Evolutionary conservation across 305 asterid species (phyloP).

Genomic region (Euphrasia arctica): DNA sequence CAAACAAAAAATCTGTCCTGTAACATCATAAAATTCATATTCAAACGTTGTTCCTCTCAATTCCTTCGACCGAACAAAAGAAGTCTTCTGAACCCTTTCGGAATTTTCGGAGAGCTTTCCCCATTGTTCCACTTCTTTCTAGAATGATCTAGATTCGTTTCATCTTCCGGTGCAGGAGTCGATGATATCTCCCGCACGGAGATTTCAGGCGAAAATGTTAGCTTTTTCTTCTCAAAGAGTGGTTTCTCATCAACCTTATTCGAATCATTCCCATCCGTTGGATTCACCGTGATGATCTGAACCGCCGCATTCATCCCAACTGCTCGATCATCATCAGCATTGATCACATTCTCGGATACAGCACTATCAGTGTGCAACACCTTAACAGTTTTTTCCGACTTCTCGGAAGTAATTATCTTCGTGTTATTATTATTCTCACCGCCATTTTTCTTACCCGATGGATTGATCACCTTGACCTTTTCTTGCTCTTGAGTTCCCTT

Average conservation of each 20-base stretch:
- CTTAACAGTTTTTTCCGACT: constrained; percentile 29
- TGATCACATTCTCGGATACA: constrained; percentile 22
- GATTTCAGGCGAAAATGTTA: constrained; percentile 39
- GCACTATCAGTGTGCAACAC: constrained; percentile 32
- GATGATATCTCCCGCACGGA: constrained; percentile 34
- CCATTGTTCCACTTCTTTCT: constrained; percentile 72
- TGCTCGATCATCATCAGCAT: constrained; percentile 1
- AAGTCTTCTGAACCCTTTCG: constrained; percentile 74
- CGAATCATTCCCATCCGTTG: not conserved
- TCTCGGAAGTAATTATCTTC: constrained; percentile 26
- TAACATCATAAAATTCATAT: too few relatives aligned
- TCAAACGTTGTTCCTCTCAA: constrained; percentile 25
- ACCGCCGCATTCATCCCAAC: constrained; percentile 1
- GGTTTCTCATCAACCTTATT: constrained; percentile 21
- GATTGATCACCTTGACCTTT: constrained; percentile 25
- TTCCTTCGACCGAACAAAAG: constrained; percentile 62
- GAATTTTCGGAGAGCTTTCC: constrained; percentile 51
- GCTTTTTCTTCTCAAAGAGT: constrained; percentile 31
- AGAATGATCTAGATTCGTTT: constrained; percentile 35
- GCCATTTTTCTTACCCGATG: constrained; percentile 31
- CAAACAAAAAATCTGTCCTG: constrained; percentile 4
- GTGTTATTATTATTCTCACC: constrained; percentile 18
- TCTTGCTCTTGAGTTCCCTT: constrained; percentile 33
- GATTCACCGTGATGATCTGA: constrained; percentile 22
- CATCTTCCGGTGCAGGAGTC: constrained; percentile 48